Conservation (phyloP, 2,329 filamentous ascomycete species). For the Ophiostoma sp. region DNA sequence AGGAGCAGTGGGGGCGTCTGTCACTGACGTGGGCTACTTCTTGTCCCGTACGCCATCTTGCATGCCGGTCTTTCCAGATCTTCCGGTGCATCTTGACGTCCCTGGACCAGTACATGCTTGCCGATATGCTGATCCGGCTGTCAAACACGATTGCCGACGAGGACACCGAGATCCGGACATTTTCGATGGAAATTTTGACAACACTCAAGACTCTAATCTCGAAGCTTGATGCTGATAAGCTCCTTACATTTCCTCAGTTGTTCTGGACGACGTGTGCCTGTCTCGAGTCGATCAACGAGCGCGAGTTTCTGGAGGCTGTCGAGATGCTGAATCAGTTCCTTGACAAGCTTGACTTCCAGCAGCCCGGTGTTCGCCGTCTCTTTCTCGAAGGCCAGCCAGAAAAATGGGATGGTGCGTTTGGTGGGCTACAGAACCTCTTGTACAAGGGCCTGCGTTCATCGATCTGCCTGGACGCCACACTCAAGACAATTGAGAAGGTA, state of each 20-base stretch:
- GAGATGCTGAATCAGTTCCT: conserved; percentile 87
- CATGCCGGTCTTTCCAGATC: conserved; percentile 94
- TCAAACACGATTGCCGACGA: conserved; percentile 97
- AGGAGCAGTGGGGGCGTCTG: conserved; percentile 84
- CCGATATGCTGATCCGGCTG: conserved; percentile 89
- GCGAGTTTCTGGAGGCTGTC: conserved; percentile 85
- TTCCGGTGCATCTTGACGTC: conserved; percentile 91
- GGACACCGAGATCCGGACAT: conserved; percentile 88
- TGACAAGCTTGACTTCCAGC: conserved; percentile 73
- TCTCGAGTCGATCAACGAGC: conserved; percentile 92
- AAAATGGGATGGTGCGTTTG: conserved; percentile 84
- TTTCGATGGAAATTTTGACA: conserved; percentile 95
- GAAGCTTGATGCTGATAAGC: conserved; percentile 71
- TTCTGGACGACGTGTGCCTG: conserved; percentile 99
- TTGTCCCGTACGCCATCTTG: conserved; percentile 88
- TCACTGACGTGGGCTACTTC: conserved; percentile 95
- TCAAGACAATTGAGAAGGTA: conserved; percentile 72
- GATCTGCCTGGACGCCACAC: conserved; percentile 68
- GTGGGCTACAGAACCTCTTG: conserved; percentile 76
- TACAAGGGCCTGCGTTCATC: conserved; percentile 92
- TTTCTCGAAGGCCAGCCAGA: conserved; percentile 74
- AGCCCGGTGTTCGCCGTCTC: conserved; percentile 61
- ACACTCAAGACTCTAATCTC: conserved; percentile 88
- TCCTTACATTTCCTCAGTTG: conserved; percentile 86
- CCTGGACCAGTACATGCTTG: conserved; percentile 87